phyloP scores from a whole-genome alignment of 768 basidiomycete genomes.

The Mycena venus region DNA sequence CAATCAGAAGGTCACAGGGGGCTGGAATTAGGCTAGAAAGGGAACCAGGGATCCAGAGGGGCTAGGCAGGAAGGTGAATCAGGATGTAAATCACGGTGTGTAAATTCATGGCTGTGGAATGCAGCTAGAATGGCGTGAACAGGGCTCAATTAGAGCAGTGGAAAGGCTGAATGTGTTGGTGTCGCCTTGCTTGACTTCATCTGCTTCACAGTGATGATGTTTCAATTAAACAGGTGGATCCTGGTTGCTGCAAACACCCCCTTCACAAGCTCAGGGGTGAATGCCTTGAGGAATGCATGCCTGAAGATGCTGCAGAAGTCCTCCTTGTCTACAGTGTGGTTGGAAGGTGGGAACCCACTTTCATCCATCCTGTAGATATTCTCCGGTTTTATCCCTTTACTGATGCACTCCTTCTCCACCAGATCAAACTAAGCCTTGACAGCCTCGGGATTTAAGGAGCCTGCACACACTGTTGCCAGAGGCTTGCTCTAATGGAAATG shows the following conservation, averaged over 20 bases:
- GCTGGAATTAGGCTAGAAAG: not conserved
- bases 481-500: not conserved
- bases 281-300: constrained; percentile 33
- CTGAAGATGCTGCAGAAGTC: constrained; percentile 39
- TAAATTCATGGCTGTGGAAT: constrained; percentile 16
- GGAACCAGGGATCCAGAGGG: not conserved
- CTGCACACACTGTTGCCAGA: not conserved
- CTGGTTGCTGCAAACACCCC: constrained; percentile 40
- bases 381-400: constrained; percentile 5
- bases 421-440: constrained; percentile 23
- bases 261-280: constrained; percentile 34
- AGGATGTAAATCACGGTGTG: constrained; percentile 4
- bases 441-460: constrained; percentile 20
- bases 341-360: constrained; percentile 25
- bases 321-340: constrained; percentile 30
- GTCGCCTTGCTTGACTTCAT: constrained; percentile 38
- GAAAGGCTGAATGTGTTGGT: constrained; percentile 33
- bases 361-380: constrained; percentile 36
- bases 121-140: constrained; percentile 16
- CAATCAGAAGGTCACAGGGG: not conserved
- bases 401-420: not conserved
- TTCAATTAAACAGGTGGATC: constrained; percentile 38
- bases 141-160: constrained; percentile 28
- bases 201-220: constrained; percentile 36
- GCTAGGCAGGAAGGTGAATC: not conserved